Evolutionary conservation across 768 basidiomycete species (phyloP).

Genomic region (Amanita rubescens): DNA sequence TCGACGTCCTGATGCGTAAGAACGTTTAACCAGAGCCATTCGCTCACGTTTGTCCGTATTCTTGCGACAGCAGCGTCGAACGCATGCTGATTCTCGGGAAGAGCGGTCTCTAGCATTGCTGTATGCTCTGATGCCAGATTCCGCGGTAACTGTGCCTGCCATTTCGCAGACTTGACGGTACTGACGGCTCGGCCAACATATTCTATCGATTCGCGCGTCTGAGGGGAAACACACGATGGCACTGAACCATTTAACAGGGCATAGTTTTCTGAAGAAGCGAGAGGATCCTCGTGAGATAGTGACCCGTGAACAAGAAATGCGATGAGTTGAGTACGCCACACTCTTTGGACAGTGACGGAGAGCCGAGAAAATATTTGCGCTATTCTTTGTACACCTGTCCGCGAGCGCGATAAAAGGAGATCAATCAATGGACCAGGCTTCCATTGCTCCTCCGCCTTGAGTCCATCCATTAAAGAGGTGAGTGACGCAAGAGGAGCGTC

Average conservation of each 20-base stretch:
- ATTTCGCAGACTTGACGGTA: conserved; percentile 72
- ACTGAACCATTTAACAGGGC: conserved; percentile 56
- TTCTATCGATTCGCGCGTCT: conserved; percentile 72
- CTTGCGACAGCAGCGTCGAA: conserved; percentile 71
- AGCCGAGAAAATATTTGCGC: conserved; percentile 63
- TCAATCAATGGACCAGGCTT: conserved; percentile 77
- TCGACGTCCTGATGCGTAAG: conserved; percentile 78
- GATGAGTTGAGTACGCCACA: conserved; percentile 80
- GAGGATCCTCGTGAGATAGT: conserved; percentile 55
- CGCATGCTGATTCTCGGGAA: conserved; percentile 68
- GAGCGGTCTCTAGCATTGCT: conserved; percentile 51
- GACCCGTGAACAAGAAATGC: conserved; percentile 79
- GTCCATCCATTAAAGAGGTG: conserved; percentile 50
- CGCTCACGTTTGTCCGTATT: conserved; percentile 76
- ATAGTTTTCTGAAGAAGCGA: conserved; percentile 50
- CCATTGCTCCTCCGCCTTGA: conserved; percentile 53
- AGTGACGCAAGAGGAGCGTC: conserved; percentile 78
- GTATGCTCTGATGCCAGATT: conserved; percentile 60
- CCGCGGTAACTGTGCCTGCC: conserved; percentile 72
- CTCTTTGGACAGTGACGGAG: conserved; percentile 67
- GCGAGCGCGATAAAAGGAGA: conserved; percentile 60
- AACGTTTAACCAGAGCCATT: conserved; percentile 92
- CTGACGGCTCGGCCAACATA: conserved; percentile 86
- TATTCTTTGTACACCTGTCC: conserved; percentile 74
- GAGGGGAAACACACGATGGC: conserved; percentile 66